Evolutionary conservation across 2,329 filamentous ascomycete genomes (phyloP).

Genomic region (Nothophaeocryptopus gaeumannii): DNA sequence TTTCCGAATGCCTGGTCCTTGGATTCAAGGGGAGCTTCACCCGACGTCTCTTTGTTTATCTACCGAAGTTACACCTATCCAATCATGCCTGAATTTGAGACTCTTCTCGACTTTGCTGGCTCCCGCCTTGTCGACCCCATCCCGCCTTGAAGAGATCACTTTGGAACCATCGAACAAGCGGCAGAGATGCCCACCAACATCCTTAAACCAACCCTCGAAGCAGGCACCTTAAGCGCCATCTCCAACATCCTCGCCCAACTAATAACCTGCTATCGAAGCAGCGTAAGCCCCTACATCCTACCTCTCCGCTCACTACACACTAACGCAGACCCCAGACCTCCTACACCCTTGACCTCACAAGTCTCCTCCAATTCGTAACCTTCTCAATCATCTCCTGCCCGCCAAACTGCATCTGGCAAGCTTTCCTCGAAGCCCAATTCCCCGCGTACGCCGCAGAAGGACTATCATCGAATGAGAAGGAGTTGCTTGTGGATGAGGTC

Average conservation of each 20-base stretch:
- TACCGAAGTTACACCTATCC: too few relatives aligned
- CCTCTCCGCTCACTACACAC: slow-evolving; percentile 35
- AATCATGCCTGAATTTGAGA: too few relatives aligned
- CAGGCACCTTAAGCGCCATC: slow-evolving; percentile 60
- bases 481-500: slow-evolving; percentile 30
- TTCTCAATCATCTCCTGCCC: slow-evolving; percentile 72
- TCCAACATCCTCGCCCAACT: slow-evolving; percentile 73
- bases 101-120: too few relatives aligned
- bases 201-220: slow-evolving; percentile 61
- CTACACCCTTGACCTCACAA: slow-evolving; percentile 61
- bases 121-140: too few relatives aligned
- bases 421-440: slow-evolving; percentile 70
- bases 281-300: slow-evolving; percentile 45
- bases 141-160: neutral
- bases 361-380: slow-evolving; percentile 72
- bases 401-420: slow-evolving; percentile 85
- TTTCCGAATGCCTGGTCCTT: too few relatives aligned
- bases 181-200: slow-evolving; percentile 51
- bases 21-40: too few relatives aligned
- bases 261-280: slow-evolving; percentile 60
- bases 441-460: slow-evolving; percentile 57
- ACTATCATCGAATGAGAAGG: slow-evolving; percentile 28
- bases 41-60: too few relatives aligned
- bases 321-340: slow-evolving; percentile 12
- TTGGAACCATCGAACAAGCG: neutral